A percentile compares a stretch with the other conserved stretches of the same genome.
Evolutionary conservation across 106 monocot genomes (phyloP).

Genomic region (Acorus calamus): DNA sequence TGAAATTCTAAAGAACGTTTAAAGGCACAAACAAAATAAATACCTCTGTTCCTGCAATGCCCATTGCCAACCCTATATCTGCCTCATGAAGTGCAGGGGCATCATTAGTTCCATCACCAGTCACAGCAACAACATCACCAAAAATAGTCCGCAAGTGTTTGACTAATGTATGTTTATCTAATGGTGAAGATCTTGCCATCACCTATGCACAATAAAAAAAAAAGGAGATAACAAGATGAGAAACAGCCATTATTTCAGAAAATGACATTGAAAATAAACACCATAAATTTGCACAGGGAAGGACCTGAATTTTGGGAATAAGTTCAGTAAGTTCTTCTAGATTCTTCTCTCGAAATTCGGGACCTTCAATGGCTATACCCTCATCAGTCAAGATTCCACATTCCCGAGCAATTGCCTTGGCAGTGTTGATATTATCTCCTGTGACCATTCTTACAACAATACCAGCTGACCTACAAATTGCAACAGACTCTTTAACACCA

Average conservation of each 20-base stretch:
- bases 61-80: slow-evolving; percentile 78
- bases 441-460: slow-evolving; percentile 76
- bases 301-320: slow-evolving; percentile 65
- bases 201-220: slow-evolving; percentile 26
- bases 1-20: no score
- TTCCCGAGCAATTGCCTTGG: slow-evolving; percentile 70
- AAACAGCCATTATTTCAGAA: background rate
- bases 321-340: slow-evolving; percentile 33
- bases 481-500: slow-evolving; percentile 68
- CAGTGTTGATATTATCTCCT: slow-evolving; percentile 73
- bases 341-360: slow-evolving; percentile 51
- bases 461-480: slow-evolving; percentile 60
- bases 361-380: slow-evolving; percentile 64
- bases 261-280: background rate
- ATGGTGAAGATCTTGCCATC: slow-evolving; percentile 74
- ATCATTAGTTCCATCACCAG: slow-evolving; percentile 81
- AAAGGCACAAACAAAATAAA: background rate
- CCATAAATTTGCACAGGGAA: background rate
- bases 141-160: slow-evolving; percentile 49
- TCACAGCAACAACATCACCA: slow-evolving; percentile 69
- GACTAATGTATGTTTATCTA: slow-evolving; percentile 58
- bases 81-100: slow-evolving; percentile 77
- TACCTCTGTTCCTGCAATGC: slow-evolving; percentile 76
- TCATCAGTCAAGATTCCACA: slow-evolving; percentile 69
- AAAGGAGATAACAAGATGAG: background rate